phyloP scores from a whole-genome alignment of 140 eudicot species.

The Anethum foeniculum region DNA sequence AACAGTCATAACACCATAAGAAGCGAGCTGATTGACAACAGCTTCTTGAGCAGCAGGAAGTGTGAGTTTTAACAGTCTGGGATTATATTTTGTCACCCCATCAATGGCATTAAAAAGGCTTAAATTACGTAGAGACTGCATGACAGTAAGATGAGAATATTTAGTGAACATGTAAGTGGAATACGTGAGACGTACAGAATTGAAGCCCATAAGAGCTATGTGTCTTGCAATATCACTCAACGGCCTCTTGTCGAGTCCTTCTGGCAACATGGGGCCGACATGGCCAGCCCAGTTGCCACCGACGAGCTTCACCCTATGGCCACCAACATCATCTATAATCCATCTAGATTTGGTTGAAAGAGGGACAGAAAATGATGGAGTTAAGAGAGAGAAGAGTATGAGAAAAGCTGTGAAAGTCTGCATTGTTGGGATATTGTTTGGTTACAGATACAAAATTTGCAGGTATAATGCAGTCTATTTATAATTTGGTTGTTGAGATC shows the following conservation, averaged over 20 bases:
- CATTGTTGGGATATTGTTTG: constrained; percentile 17
- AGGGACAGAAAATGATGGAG: constrained; percentile 24
- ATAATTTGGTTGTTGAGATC: background rate
- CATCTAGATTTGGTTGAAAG: constrained; percentile 42
- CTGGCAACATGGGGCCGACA: constrained; percentile 40
- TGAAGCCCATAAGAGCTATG: constrained; percentile 28
- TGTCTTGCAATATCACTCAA: constrained; percentile 19
- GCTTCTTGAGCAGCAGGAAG: constrained; percentile 28
- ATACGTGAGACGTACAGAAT: constrained; percentile 48
- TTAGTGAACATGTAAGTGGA: constrained; percentile 46
- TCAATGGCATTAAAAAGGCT: constrained; percentile 25
- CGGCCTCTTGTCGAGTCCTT: constrained; percentile 47
- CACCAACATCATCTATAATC: constrained; percentile 28
- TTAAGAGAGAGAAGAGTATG: constrained; percentile 5
- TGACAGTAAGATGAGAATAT: constrained; percentile 25
- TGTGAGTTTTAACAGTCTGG: constrained; percentile 24
- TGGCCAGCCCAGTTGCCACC: constrained; percentile 55
- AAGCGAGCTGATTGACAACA: constrained; percentile 23
- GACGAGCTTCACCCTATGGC: constrained; percentile 42
- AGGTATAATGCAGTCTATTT: background rate
- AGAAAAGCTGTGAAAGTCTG: background rate
- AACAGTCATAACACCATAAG: constrained; percentile 31
- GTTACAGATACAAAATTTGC: background rate
- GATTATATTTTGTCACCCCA: constrained; percentile 30
- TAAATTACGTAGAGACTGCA: constrained; percentile 26